Conservation (phyloP, 176 grass and related monocot genomes). For the Cocos nucifera region DNA sequence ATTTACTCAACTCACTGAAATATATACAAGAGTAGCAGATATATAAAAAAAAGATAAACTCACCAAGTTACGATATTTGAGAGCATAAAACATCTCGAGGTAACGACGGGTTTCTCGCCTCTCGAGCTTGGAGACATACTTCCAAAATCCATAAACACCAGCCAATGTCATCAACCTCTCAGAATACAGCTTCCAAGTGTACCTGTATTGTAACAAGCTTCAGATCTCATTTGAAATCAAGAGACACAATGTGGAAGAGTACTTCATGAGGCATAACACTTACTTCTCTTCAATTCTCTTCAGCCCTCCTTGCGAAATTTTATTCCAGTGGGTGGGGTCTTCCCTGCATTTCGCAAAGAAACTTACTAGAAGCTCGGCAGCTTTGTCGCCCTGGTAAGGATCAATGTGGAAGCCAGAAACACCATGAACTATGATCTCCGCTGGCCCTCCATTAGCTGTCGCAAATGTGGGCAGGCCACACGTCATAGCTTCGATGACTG, state of each 20-base stretch:
- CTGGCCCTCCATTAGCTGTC: background rate
- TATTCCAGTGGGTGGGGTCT: constrained; percentile 3
- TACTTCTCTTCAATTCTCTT: constrained; percentile 3
- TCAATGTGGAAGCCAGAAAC: constrained; percentile 9
- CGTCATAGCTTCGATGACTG: constrained; percentile 1
- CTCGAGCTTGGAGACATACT: background rate
- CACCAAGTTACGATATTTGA: constrained; percentile 8
- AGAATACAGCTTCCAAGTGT: constrained; percentile 7
- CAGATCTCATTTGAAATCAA: background rate
- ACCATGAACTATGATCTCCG: constrained; percentile 1
- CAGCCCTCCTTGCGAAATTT: constrained; percentile 3
- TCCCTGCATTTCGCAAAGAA: constrained; percentile 5
- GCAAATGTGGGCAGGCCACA: constrained; percentile 3
- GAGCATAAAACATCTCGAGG: constrained; percentile 9
- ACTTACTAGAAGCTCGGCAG: constrained; percentile 1
- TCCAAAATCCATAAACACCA: constrained; percentile 11
- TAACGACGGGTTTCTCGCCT: constrained; percentile 11
- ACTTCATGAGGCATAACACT: too few relatives aligned
- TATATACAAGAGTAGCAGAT: background rate
- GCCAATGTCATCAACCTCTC: constrained; percentile 6
- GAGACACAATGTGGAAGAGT: background rate
- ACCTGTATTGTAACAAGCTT: background rate
- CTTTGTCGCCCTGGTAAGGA: constrained; percentile 8
- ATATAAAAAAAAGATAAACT: background rate
- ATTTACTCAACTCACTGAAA: background rate